Evolutionary conservation across 2,329 filamentous ascomycete species (phyloP), one percentile per base, ranked within the genome.

Genomic region (Iodosphaeria phyllophila): DNA sequence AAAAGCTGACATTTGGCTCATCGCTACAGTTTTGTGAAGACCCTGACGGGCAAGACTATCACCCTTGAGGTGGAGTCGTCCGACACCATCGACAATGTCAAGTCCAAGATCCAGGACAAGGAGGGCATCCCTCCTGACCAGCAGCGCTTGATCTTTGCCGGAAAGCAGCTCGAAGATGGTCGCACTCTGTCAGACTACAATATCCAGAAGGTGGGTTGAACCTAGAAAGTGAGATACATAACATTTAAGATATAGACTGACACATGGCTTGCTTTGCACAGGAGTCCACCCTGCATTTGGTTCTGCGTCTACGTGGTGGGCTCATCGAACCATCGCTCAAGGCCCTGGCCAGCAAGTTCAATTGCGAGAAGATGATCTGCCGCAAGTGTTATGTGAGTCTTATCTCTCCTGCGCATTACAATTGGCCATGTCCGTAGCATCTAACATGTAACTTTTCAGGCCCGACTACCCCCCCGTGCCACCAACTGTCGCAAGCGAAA

Each of bases 401-500:
- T 31, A 24, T 10, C 25, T 18, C 11, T n/a, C n/a, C n/a, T n/a
- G n/a, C n/a, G n/a, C n/a, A n/a, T n/a, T n/a, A n/a, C n/a, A n/a
- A n/a, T n/a, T n/a, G n/a, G n/a, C n/a, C n/a, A n/a, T n/a, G n/a
- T n/a, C n/a, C n/a, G n/a, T n/a, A n/a, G n/a, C n/a, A n/a, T n/a
- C n/a, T n/a, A n/a, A n/a, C n/a, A n/a, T n/a, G n/a, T n/a, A n/a
- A n/a, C n/a, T n/a, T n/a, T 30, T 23, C 30, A 70, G 64, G 68
- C 69, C 36, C 84, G 86, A 58, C 83, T 95, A 39, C 86, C 86
- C 42, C 86, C 86, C 44, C 82, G 89, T 74, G 89, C 89, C 50
- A 93, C 86, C 72, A 98, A 98, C 79, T 98, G 89, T 80, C 74
- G 84, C 52, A 95, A 95, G 83, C 84, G 84, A 69, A 95, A 95